phyloP scores from a whole-genome alignment of 108 stramenopile species.

The Skeletonema menzelii region DNA sequence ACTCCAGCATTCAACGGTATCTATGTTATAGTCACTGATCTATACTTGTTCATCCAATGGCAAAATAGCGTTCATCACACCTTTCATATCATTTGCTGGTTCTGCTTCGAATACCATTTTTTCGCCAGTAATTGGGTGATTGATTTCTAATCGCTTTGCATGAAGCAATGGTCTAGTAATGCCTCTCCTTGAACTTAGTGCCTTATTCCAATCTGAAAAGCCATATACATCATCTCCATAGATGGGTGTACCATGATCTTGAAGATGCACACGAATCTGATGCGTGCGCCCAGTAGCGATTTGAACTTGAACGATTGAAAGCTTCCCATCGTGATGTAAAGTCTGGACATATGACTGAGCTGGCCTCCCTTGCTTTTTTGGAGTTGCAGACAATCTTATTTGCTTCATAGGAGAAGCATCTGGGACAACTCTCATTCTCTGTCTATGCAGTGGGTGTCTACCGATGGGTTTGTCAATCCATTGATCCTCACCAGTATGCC shows the following conservation, averaged over 20 bases:
- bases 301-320: conserved; percentile 80
- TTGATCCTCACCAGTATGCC: conserved; percentile 81
- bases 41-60: conserved; percentile 47
- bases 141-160: conserved; percentile 80
- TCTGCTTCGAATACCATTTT: conserved; percentile 80
- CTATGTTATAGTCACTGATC: neutral
- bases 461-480: conserved; percentile 94
- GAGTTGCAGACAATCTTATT: conserved; percentile 24
- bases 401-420: conserved; percentile 54
- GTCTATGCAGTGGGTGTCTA: conserved; percentile 90
- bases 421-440: conserved; percentile 92
- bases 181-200: conserved; percentile 65
- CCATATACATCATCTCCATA: conserved; percentile 97
- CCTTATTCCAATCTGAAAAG: conserved; percentile 88
- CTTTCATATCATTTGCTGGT: conserved; percentile 82
- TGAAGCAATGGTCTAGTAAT: conserved; percentile 90
- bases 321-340: conserved; percentile 89
- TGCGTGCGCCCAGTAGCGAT: conserved; percentile 97
- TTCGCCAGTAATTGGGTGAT: conserved; percentile 90
- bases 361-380: conserved; percentile 62
- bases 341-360: conserved; percentile 86
- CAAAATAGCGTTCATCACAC: conserved; percentile 70
- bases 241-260: conserved; percentile 93
- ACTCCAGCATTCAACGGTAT: no score
- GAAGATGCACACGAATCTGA: conserved; percentile 91